These are phyloP conservation scores for Tetrapisispora phaffii DNA, from an alignment of 805 yeast species.

Conservation along the genomic window DNA sequence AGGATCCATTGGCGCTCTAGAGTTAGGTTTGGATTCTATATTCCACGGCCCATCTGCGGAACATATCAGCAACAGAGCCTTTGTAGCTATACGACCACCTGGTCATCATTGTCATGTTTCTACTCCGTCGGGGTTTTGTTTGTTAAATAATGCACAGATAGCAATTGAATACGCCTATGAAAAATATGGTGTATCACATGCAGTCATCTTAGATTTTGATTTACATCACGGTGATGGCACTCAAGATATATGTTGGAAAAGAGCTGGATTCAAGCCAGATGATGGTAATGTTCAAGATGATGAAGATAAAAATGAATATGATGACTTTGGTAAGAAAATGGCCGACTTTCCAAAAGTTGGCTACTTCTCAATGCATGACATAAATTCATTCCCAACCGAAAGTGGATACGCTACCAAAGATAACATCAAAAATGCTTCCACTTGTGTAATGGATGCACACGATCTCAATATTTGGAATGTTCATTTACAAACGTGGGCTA, in stretches of 20 bases:
- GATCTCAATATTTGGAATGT: conserved; percentile 77
- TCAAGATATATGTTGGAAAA: conserved; percentile 76
- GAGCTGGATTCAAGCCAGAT: conserved; percentile 37
- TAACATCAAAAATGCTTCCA: conserved; percentile 63
- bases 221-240: conserved; percentile 86
- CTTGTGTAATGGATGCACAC: conserved; percentile 66
- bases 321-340: conserved; percentile 39
- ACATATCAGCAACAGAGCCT: conserved; percentile 37
- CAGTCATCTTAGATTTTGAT: conserved; percentile 73
- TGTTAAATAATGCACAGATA: conserved; percentile 72
- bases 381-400: conserved; percentile 80
- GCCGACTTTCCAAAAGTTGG: conserved; percentile 54
- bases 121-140: conserved; percentile 77
- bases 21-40: conserved; percentile 53
- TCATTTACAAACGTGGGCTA: conserved; percentile 57
- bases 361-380: conserved; percentile 75
- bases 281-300: conserved; percentile 24
- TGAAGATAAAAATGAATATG: conserved; percentile 16
- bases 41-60: conserved; percentile 30
- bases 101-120: conserved; percentile 83
- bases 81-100: conserved; percentile 68
- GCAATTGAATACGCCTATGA: conserved; percentile 68
- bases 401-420: conserved; percentile 64
- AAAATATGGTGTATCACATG: conserved; percentile 60
- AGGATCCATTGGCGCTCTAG: conserved; percentile 71